phyloP scores from a whole-genome alignment of 2,329 filamentous ascomycete species.

The Penicillium sp. region DNA sequence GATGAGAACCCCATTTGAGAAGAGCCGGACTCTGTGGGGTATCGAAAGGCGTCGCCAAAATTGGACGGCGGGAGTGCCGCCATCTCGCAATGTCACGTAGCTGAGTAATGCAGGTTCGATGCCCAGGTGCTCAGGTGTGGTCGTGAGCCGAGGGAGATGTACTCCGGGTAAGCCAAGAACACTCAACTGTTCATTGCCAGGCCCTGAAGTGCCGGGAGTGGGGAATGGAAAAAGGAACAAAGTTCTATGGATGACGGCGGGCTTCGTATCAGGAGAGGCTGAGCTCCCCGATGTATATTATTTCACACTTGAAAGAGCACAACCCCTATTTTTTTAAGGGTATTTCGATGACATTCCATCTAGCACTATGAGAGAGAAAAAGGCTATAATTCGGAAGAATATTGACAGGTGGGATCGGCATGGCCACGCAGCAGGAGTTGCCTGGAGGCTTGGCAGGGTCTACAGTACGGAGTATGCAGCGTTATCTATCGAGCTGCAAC shows the following conservation, averaged over 20 bases:
- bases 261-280: constrained; percentile 13
- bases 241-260: constrained; percentile 17
- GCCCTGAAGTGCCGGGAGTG: neutral
- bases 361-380: neutral
- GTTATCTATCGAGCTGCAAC: neutral
- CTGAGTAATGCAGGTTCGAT: constrained; percentile 14
- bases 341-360: constrained; percentile 14
- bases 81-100: constrained; percentile 14
- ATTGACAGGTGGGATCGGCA: constrained; percentile 16
- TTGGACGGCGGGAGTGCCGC: constrained; percentile 18
- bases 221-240: constrained; percentile 9
- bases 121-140: neutral
- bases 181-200: constrained; percentile 10
- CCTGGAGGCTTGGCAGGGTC: constrained; percentile 23
- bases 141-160: too few species aligned
- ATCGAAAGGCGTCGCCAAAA: constrained; percentile 26
- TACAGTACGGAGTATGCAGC: neutral
- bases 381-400: neutral
- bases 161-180: neutral
- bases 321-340: neutral
- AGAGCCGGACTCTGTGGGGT: constrained; percentile 25
- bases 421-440: constrained; percentile 21
- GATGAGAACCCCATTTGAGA: constrained; percentile 17
- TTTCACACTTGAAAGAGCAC: neutral
- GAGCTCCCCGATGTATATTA: constrained; percentile 1